These are phyloP conservation scores for Begonia peltatifolia DNA, from an alignment of 306 rosid species.

Conservation along the genomic window DNA sequence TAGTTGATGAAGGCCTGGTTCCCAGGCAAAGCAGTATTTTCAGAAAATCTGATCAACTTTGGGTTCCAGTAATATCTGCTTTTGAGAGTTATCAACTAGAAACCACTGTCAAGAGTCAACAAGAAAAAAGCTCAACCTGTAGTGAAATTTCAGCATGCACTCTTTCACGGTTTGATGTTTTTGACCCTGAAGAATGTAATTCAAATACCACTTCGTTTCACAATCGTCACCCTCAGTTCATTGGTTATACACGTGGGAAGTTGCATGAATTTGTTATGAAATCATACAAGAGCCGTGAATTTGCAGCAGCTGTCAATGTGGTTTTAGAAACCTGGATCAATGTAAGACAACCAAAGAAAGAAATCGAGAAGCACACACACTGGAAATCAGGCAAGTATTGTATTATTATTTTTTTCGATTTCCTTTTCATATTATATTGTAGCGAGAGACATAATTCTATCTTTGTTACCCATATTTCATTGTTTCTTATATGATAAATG, in stretches of 20 bases:
- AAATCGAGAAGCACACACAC: slow-evolving; percentile 57
- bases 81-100: slow-evolving; percentile 34
- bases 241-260: slow-evolving; percentile 82
- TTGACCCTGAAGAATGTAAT: slow-evolving; percentile 6
- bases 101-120: slow-evolving; percentile 13
- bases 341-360: slow-evolving; percentile 90
- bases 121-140: slow-evolving; percentile 23
- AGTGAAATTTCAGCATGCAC: slow-evolving; percentile 25
- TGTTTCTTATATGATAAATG: too few species aligned
- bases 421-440: too few species aligned
- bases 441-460: too few species aligned
- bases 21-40: slow-evolving; percentile 62
- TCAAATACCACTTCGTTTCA: slow-evolving; percentile 25
- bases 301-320: slow-evolving; percentile 80
- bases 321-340: slow-evolving; percentile 97
- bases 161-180: slow-evolving; percentile 21
- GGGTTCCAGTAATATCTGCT: slow-evolving; percentile 83
- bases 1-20: slow-evolving; percentile 65
- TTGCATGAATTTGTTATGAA: slow-evolving; percentile 90
- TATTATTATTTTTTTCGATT: too few species aligned
- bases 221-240: slow-evolving; percentile 66
- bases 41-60: slow-evolving; percentile 70
- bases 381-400: slow-evolving; percentile 67
- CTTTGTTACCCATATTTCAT: too few species aligned
- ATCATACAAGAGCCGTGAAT: slow-evolving; percentile 89